Percentiles rank a stretch among this genome's conserved stretches.
Evolutionary conservation across 495 filamentous ascomycete species (phyloP).

Genomic region (Trichoderma erinaceum): DNA sequence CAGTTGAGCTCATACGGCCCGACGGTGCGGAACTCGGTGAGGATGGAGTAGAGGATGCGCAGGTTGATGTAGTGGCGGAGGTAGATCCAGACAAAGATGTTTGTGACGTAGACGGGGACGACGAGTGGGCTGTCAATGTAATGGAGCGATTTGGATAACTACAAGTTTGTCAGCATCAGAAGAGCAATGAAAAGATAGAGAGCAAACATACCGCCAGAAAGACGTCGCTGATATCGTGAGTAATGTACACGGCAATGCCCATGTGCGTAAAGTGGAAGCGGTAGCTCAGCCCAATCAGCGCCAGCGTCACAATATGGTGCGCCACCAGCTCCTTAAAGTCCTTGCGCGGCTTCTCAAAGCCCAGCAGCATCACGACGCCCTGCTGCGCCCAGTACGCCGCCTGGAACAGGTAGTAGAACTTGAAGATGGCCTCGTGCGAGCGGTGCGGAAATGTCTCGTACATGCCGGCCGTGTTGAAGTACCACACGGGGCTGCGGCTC

Average conservation of each 20-base stretch:
- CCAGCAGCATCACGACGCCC: constrained; percentile 78
- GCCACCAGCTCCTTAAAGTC: constrained; percentile 93
- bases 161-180: not conserved
- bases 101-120: constrained; percentile 75
- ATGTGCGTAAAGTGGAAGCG: constrained; percentile 98
- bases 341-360: constrained; percentile 91
- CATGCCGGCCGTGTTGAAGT: constrained; percentile 88
- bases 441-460: constrained; percentile 87
- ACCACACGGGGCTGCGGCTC: constrained; percentile 86
- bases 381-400: constrained; percentile 97
- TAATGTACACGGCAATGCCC: constrained; percentile 92
- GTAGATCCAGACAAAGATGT: constrained; percentile 85
- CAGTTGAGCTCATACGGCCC: constrained; percentile 85
- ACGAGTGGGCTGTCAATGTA: constrained; percentile 77
- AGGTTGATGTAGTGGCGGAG: constrained; percentile 89
- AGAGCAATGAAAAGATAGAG: not conserved
- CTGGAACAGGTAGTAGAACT: constrained; percentile 94
- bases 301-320: constrained; percentile 87
- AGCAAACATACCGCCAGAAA: constrained; percentile 68
- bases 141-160: constrained; percentile 85
- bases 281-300: constrained; percentile 83
- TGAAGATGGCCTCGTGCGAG: constrained; percentile 77
- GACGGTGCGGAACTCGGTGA: constrained; percentile 83
- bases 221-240: constrained; percentile 95
- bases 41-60: constrained; percentile 73